A percentile compares a stretch with the other conserved stretches of the same genome.
phyloP scores from a whole-genome alignment of 2,329 filamentous ascomycete species.

The Beauveria australis region DNA sequence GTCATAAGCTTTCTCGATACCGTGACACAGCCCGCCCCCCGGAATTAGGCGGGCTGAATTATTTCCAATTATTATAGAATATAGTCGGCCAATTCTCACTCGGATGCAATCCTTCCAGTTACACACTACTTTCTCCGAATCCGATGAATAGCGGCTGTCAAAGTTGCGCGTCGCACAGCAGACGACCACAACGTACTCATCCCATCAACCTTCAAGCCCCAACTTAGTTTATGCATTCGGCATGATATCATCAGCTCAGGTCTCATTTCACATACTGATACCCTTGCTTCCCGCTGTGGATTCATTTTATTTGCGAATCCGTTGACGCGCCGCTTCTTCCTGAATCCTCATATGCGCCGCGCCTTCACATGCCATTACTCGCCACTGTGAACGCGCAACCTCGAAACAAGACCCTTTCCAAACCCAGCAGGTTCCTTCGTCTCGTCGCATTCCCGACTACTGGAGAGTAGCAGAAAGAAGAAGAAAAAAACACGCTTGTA shows the following conservation, averaged over 20 bases:
- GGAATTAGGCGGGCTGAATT: background rate
- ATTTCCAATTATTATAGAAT: too few relatives aligned
- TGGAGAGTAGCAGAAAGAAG: background rate
- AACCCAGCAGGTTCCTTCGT: background rate
- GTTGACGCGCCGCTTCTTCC: background rate
- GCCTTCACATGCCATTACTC: background rate
- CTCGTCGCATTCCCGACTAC: background rate
- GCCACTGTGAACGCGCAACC: background rate
- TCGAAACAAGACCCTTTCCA: background rate
- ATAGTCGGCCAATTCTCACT: background rate
- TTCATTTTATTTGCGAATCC: background rate
- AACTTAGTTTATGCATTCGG: background rate
- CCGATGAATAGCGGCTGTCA: background rate
- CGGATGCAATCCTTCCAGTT: background rate
- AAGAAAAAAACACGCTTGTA: slow-evolving; percentile 1
- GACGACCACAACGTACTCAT: background rate
- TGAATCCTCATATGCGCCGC: background rate
- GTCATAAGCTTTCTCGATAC: slow-evolving; percentile 1
- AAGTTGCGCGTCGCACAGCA: background rate
- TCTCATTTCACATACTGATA: background rate
- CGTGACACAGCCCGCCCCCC: too few relatives aligned
- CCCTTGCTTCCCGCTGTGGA: background rate
- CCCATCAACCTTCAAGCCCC: background rate
- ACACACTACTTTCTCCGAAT: background rate
- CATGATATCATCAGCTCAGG: background rate